phyloP scores from a whole-genome alignment of 768 basidiomycete species.

The Boletus sp. region DNA sequence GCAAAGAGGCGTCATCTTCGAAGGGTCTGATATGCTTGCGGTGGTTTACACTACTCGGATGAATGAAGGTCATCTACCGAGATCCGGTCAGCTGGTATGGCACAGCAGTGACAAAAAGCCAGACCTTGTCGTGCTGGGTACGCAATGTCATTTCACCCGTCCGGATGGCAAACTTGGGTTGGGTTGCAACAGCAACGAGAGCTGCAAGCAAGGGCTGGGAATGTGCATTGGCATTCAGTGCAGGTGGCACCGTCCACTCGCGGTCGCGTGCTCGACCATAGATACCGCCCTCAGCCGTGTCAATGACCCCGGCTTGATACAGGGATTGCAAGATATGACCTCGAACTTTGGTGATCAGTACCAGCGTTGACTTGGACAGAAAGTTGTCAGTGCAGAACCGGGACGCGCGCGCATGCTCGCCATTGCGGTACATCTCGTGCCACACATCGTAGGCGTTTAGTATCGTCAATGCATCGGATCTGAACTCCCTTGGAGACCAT shows the following conservation, averaged over 20 bases:
- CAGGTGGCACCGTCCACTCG: conserved; percentile 52
- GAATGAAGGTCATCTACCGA: conserved; percentile 68
- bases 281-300: conserved; percentile 70
- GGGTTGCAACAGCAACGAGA: conserved; percentile 79
- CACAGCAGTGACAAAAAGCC: conserved; percentile 1
- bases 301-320: conserved; percentile 77
- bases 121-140: conserved; percentile 84
- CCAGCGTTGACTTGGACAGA: conserved; percentile 79
- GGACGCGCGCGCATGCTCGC: conserved; percentile 65
- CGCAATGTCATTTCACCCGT: conserved; percentile 65
- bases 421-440: conserved; percentile 66
- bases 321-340: conserved; percentile 73
- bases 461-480: conserved; percentile 80
- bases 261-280: conserved; percentile 32
- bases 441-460: conserved; percentile 81
- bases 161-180: conserved; percentile 88
- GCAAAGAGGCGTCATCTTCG: conserved; percentile 15
- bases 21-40: conserved; percentile 44
- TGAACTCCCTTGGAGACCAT: conserved; percentile 78
- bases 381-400: conserved; percentile 84
- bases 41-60: conserved; percentile 84
- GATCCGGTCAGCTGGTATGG: conserved; percentile 7
- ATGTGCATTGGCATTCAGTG: conserved; percentile 69
- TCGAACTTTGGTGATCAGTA: conserved; percentile 80
- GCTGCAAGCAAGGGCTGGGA: conserved; percentile 78